These are phyloP conservation scores for Exobasidium rhododendri DNA, from an alignment of 1,284 basidiomycete genomes.

Conservation along the genomic window DNA sequence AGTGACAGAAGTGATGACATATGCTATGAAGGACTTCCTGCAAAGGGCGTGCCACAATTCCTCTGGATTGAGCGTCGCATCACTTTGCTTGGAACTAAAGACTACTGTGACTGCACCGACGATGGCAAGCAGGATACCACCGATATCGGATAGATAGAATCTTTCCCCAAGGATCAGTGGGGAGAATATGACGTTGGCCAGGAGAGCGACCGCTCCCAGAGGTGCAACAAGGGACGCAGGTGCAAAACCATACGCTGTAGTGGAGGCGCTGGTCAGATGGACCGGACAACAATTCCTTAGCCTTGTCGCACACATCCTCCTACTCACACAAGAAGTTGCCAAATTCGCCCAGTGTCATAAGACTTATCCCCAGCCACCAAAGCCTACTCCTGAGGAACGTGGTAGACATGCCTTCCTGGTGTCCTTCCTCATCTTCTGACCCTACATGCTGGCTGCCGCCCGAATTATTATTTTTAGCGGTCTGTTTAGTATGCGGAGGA, in stretches of 20 bases:
- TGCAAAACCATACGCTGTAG: conserved; percentile 78
- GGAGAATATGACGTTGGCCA: conserved; percentile 91
- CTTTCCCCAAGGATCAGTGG: conserved; percentile 67
- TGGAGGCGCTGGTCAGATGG: conserved; percentile 2
- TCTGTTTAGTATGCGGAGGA: conserved; percentile 3
- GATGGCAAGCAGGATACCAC: conserved; percentile 62
- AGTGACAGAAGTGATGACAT: conserved; percentile 25
- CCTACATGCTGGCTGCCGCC: not conserved
- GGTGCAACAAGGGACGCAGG: conserved; percentile 94
- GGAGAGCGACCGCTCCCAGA: conserved; percentile 75
- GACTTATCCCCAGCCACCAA: conserved; percentile 85
- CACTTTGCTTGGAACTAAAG: conserved; percentile 64
- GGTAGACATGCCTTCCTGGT: conserved; percentile 24
- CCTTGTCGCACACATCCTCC: not conserved
- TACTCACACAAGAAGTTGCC: conserved; percentile 68
- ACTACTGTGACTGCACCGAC: conserved; percentile 65
- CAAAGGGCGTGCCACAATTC: conserved; percentile 39
- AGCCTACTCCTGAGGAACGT: conserved; percentile 60
- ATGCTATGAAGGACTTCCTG: conserved; percentile 43
- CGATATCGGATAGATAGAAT: conserved; percentile 67
- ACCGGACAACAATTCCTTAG: not conserved
- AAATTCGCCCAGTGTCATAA: conserved; percentile 87
- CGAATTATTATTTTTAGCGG: not conserved
- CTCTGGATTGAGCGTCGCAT: conserved; percentile 32
- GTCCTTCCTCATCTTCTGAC: conserved; percentile 11